A percentile compares a stretch with the other conserved stretches of the same genome.
Conservation (phyloP, 1,284 basidiomycete species). For the Ganoderma leucocontextum region DNA sequence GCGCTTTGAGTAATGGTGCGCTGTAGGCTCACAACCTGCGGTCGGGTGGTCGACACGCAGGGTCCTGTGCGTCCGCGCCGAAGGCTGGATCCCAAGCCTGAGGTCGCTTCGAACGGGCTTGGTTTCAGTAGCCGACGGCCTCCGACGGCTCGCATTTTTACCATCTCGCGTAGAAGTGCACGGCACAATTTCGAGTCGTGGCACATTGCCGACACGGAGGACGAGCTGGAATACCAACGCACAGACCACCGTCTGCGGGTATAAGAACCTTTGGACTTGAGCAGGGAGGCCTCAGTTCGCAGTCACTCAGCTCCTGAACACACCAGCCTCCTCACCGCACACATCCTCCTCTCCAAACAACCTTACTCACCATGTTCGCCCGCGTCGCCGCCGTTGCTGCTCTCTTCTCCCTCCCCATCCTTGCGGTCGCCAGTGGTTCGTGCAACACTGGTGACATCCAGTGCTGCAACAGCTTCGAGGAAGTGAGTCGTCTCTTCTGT, state of each 20-base stretch:
- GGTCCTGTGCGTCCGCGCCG: not conserved
- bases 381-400: slow-evolving; percentile 25
- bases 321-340: slow-evolving; percentile 14
- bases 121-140: slow-evolving; percentile 3
- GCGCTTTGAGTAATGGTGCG: not conserved
- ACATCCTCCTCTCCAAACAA: not conserved
- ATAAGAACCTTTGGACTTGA: slow-evolving; percentile 12
- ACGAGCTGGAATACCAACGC: not conserved
- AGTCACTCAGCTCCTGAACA: slow-evolving; percentile 22
- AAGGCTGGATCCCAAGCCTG: not conserved
- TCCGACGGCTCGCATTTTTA: slow-evolving; percentile 5
- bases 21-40: not conserved
- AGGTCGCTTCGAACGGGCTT: not conserved
- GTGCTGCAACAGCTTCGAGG: slow-evolving; percentile 32
- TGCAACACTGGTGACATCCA: slow-evolving; percentile 31
- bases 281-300: slow-evolving; percentile 20
- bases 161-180: not conserved
- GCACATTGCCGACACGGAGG: not conserved
- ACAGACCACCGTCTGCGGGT: slow-evolving; percentile 10
- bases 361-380: slow-evolving; percentile 26
- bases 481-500: slow-evolving; percentile 10
- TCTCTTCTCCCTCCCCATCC: slow-evolving; percentile 31
- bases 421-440: slow-evolving; percentile 29
- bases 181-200: not conserved
- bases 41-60: no score